Evolutionary conservation across 1,139 yeast genomes (phyloP), one percentile per base, ranked within the genome.

Genomic region (Zygotorulaspora mrakii): DNA sequence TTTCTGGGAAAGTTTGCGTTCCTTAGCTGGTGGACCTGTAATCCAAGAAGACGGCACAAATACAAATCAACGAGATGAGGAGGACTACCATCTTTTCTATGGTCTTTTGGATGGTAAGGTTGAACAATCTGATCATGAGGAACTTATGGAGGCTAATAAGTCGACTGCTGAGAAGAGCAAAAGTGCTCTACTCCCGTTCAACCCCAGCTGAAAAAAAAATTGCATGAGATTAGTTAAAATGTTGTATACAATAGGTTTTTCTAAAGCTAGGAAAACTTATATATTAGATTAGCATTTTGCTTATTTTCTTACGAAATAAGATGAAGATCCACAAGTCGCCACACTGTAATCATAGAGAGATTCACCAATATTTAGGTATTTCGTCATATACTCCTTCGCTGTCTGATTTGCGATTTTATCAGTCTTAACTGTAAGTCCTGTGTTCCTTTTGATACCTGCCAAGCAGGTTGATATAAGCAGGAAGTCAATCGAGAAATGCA

Each of bases 381-480:
- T 82, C 24, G 68, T 67, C 12, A 81, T 68, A 55, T 82, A 81
- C 31, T 73, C 70, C 54, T 74, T 74, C 9, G 82, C 67, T 27
- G 80, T 82, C 36, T 76, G 61, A 41, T 70, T 68, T 11, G 65
- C 65, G 3, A 70, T 48, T 1, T 56, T 33, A 9, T 66, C 66
- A 8, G 67, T 40, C 47, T 71, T 71, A 24, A 73, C 70, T 1
- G 87, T 75, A 31, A 89, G 69, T 0, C 97, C 97, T 3, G 96
- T 82, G 53, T 81, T 80, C 61, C 95, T 77, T 65, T 82, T 86
- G 37, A 91, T 79, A 2, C 96, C 97, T 1, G 97, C 95, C 40
- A 91, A 69, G 39, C 88, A 76, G 0, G 95, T 82, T 1, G 96
- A 83, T 4, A 87, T 71, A 31, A 91, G 70, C 1, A 82, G 78